Evolutionary conservation across 179 eudicot species (phyloP).

Genomic region (Sideroxylon spinosum): DNA sequence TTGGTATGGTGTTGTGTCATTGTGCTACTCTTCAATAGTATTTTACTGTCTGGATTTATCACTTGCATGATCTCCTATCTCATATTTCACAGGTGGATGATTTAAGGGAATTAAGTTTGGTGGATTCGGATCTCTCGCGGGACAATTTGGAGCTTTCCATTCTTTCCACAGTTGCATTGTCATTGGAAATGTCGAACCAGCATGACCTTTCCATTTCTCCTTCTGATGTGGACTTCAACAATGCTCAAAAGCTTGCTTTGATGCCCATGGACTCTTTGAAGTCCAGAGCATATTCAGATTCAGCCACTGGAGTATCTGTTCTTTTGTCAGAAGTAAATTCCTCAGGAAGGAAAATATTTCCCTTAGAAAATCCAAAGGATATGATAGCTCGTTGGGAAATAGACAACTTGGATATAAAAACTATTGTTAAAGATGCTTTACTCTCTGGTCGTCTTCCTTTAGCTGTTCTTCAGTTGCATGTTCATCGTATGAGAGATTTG

Average conservation of each 20-base stretch:
- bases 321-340: conserved; percentile 34
- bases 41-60: conserved; percentile 5
- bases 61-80: neutral
- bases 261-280: conserved; percentile 43
- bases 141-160: conserved; percentile 37
- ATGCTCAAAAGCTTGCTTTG: conserved; percentile 50
- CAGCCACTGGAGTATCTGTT: conserved; percentile 35
- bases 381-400: conserved; percentile 96
- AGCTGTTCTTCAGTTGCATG: conserved; percentile 96
- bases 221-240: conserved; percentile 29
- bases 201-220: conserved; percentile 31
- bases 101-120: conserved; percentile 34
- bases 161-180: conserved; percentile 31
- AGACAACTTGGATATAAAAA: conserved; percentile 70
- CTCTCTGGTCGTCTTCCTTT: conserved; percentile 92
- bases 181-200: conserved; percentile 32
- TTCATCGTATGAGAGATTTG: conserved; percentile 47
- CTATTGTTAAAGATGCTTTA: conserved; percentile 82
- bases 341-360: conserved; percentile 30
- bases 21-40: neutral
- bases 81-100: conserved; percentile 45
- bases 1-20: conserved; percentile 42
- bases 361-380: conserved; percentile 78
- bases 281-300: conserved; percentile 28
- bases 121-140: conserved; percentile 24